Base-by-base conservation (phyloP, 805 yeast species). In the Ogataea parapolymorpha region DNA sequence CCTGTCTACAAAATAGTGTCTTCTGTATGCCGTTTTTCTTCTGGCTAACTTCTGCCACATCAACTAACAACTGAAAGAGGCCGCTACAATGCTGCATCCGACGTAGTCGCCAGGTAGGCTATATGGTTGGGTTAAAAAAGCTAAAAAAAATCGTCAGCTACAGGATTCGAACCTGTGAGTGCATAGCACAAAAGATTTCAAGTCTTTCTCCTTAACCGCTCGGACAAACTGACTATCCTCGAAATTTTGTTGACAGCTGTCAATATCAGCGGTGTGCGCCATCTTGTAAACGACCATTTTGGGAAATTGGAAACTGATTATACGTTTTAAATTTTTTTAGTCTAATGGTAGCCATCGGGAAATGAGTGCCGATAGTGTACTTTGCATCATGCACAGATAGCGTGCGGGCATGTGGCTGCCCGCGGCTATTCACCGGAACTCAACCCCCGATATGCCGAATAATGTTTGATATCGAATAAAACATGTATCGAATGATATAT, bases 81-180 rank as follows among this genome's bases (percentile, higher is more conserved):
- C 22, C 9, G 22, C 22, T 20, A 6, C 7, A 18, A 6, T 5
- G 20, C 9, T 7, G 8, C 22, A 20, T 20, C 3, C 22, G 10
- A 20, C 22, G 20, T 6, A 20, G 9, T 20, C 22, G 8, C 22
- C 22, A 20, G 22, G 22, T 20, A 20, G 22, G 22, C 22, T 20
- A 20, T 7, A 2, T 20, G 9, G 27, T 2, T 25, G 3, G 27
- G 13, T 20, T 3, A 6, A 20, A 20, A 20, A 20, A 20, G 22
- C 9, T 7, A 34, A 37, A 35, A 47, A 40, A 37, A 30, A 31
- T 17, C 75, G 75, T 71, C 75, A 70, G 68, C 75, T 71, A 72
- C 77, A 72, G 75, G 77, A 72, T 61, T 72, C 73, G 77, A 72
- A 71, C 77, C 76, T 71, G 75, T 72, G 77, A 75, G 77, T 75